A percentile compares a stretch with the other conserved stretches of the same genome.
Conservation (phyloP, 2,329 filamentous ascomycete species). For the Paecilomyces variotii region DNA sequence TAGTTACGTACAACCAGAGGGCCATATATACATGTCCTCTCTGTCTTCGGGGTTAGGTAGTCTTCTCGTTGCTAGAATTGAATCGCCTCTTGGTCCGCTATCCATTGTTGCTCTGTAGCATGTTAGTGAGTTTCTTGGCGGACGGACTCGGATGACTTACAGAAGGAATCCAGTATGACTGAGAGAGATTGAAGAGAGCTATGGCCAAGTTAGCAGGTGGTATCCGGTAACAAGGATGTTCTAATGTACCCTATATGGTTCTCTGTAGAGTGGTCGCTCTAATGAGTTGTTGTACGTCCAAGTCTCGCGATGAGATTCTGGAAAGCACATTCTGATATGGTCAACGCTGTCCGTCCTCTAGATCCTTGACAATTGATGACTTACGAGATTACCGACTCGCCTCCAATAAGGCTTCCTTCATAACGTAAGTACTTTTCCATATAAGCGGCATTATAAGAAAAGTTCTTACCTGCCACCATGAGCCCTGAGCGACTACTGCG, state of each 20-base stretch:
- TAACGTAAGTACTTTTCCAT: conserved; percentile 9
- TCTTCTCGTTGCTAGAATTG: conserved; percentile 22
- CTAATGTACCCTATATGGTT: conserved; percentile 21
- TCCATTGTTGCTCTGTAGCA: conserved; percentile 27
- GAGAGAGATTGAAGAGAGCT: conserved; percentile 30
- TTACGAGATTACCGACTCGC: conserved; percentile 24
- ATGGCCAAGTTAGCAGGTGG: neutral
- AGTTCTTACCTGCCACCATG: conserved; percentile 27
- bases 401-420: conserved; percentile 21
- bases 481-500: conserved; percentile 25
- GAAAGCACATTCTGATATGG: conserved; percentile 21
- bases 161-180: conserved; percentile 27
- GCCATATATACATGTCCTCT: conserved; percentile 24
- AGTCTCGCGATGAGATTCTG: conserved; percentile 20
- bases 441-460: neutral
- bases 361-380: conserved; percentile 1
- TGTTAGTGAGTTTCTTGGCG: conserved; percentile 9
- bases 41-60: conserved; percentile 23
- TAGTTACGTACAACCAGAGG: conserved; percentile 18
- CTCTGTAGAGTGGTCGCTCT: conserved; percentile 23
- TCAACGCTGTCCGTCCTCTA: neutral
- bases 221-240: neutral
- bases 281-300: conserved; percentile 26
- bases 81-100: conserved; percentile 24
- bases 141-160: conserved; percentile 15